A percentile compares a stretch with the other conserved stretches of the same genome.
phyloP scores from a whole-genome alignment of 176 grass and related monocot species.

The Aegilops umbellulata region DNA sequence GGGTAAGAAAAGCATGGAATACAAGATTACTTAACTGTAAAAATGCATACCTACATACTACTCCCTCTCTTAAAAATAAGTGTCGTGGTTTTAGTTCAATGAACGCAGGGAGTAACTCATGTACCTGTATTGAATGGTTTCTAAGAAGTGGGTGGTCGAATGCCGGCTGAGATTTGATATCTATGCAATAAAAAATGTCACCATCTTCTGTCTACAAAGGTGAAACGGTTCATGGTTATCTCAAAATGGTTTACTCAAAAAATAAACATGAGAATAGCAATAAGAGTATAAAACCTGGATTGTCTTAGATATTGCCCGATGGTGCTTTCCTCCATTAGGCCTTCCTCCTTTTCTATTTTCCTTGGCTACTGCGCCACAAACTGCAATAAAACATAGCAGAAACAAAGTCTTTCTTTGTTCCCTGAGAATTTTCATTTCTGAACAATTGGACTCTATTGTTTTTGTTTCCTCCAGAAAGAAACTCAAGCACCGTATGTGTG shows the following conservation, averaged over 20 bases:
- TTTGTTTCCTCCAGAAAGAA: neutral
- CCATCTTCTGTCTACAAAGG: neutral
- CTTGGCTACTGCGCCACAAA: neutral
- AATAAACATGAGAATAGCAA: neutral
- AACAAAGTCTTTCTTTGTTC: neutral
- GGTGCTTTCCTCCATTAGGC: neutral
- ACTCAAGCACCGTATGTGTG: neutral
- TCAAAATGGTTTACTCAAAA: neutral
- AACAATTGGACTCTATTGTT: neutral
- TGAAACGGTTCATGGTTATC: neutral
- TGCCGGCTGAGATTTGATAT: conserved; percentile 8
- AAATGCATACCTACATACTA: neutral
- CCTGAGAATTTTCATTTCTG: neutral
- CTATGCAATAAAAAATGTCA: conserved; percentile 8
- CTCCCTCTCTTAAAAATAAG: no score
- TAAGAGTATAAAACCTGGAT: neutral
- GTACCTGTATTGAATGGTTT: conserved; percentile 8
- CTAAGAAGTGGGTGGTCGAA: neutral
- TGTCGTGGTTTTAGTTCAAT: no score
- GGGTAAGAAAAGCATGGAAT: neutral
- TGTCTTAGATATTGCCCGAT: neutral
- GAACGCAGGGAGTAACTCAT: no score
- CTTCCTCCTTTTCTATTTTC: neutral
- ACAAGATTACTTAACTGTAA: neutral
- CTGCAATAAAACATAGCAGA: neutral